Evolutionary conservation across 1,284 basidiomycete genomes (phyloP), one percentile per base, ranked within the genome.

Genomic region (Rhodotorula sp.): DNA sequence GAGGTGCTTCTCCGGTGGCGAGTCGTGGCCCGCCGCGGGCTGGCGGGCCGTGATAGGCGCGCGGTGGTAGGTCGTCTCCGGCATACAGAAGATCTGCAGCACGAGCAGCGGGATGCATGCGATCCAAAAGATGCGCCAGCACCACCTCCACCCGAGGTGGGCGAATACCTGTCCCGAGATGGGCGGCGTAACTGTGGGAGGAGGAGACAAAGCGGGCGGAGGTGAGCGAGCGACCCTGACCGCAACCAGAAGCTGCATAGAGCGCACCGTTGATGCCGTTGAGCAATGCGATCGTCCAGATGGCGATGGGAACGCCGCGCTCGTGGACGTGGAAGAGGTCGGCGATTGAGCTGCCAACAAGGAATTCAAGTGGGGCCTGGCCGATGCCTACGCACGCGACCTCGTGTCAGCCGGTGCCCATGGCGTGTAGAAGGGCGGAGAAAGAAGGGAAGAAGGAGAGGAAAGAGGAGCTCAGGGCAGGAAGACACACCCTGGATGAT

Each of bases 251-350:
- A 15, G 39, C 7, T 12, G 44, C 56, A 69, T 66, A 55, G 67
- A 67, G 21, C 44, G 44, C 44, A 44, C 44, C 44, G 21, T 44
- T 44, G 44, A 44, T 54, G 50, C 71, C 71, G 29, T 59, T 61
- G 29, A 70, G 53, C 6, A 73, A 44, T 19, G 61, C 67, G 15
- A 67, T 51, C 29, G 63, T 72, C 37, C 39, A 64, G n/a, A 64
- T 27, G 10, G 62, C 50, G 22, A 51, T 32, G 36, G 34, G 61
- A 9, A 39, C 22, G 1, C 62, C 66, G 1, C 72, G 69, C 37
- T 74, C 66, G 44, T 74, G 72, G 29, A 60, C 54, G 32, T 32
- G 56, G 56, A 46, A 64, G n/a, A 71, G 19, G 53, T 59, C 66
- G 29, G 57, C 57, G 44, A 65, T 37, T 13, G 56, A 32, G 7